Percentiles rank a stretch among this genome's conserved stretches.
Evolutionary conservation across 1,284 basidiomycete species (phyloP).

Genomic region (Somion occarium): DNA sequence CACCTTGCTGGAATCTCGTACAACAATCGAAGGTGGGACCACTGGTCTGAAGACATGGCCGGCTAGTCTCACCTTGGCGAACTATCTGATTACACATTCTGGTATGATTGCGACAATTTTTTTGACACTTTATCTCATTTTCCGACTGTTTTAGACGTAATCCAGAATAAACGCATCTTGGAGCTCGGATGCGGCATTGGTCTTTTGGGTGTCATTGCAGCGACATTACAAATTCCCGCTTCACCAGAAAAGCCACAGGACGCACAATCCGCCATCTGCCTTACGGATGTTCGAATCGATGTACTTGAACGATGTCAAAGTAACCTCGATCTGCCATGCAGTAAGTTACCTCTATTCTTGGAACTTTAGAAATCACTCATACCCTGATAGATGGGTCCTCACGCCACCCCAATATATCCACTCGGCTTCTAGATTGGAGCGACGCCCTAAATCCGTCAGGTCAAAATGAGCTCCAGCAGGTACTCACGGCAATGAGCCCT

Average conservation of each 20-base stretch:
- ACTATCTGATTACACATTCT: slow-evolving; percentile 53
- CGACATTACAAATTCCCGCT: slow-evolving; percentile 41
- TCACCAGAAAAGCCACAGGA: slow-evolving; percentile 1
- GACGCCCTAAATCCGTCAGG: slow-evolving; percentile 39
- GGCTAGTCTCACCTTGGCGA: slow-evolving; percentile 62
- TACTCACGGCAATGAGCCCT: slow-evolving; percentile 40
- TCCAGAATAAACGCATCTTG: slow-evolving; percentile 45
- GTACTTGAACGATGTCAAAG: slow-evolving; percentile 57
- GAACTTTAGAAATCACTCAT: slow-evolving; percentile 2
- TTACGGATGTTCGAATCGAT: slow-evolving; percentile 63
- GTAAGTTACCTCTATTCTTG: slow-evolving; percentile 35
- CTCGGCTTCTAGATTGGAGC: slow-evolving; percentile 57
- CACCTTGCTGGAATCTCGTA: slow-evolving; percentile 68
- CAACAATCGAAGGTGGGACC: slow-evolving; percentile 66
- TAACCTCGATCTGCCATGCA: slow-evolving; percentile 59
- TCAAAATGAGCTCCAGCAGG: slow-evolving; percentile 16
- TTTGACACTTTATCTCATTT: slow-evolving; percentile 4
- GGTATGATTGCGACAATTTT: slow-evolving; percentile 28
- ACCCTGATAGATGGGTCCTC: slow-evolving; percentile 45
- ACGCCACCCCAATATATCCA: slow-evolving; percentile 38
- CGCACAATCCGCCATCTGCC: slow-evolving; percentile 23
- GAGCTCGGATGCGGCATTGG: slow-evolving; percentile 73
- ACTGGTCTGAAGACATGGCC: slow-evolving; percentile 76
- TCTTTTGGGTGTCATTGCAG: slow-evolving; percentile 62
- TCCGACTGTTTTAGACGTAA: slow-evolving; percentile 49